Percentiles rank a stretch among this genome's conserved stretches.
Conservation (phyloP, 139 green algal species). For the Penium margaritaceum region DNA sequence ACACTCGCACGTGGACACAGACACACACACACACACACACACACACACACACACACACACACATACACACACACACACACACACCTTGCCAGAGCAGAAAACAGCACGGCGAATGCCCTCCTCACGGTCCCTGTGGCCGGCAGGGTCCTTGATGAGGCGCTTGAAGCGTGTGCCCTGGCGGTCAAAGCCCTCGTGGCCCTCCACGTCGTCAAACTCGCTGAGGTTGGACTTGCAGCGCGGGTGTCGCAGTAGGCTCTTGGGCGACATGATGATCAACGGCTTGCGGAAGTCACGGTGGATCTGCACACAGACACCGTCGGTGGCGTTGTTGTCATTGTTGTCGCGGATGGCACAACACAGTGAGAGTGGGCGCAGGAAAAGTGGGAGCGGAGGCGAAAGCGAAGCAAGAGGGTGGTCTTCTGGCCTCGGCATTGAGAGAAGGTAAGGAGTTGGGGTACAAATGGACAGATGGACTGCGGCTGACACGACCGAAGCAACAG, state of each 20-base stretch:
- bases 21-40: too few species aligned
- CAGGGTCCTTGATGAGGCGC: slow-evolving; percentile 93
- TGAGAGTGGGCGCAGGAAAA: too few species aligned
- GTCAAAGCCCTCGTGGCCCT: slow-evolving; percentile 26
- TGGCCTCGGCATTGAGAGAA: too few species aligned
- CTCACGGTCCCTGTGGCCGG: slow-evolving; percentile 53
- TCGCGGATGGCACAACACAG: too few species aligned
- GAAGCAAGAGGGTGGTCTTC: too few species aligned
- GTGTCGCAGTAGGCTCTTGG: slow-evolving; percentile 93
- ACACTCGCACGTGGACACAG: not conserved
- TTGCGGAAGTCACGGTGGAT: slow-evolving; percentile 95
- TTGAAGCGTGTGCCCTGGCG: slow-evolving; percentile 86
- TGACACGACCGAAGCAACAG: too few species aligned
- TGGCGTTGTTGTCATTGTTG: too few species aligned
- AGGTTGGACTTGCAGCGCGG: slow-evolving; percentile 72
- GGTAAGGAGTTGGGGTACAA: too few species aligned
- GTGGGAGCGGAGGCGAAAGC: too few species aligned
- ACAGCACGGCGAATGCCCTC: slow-evolving; percentile 68
- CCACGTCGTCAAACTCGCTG: slow-evolving; percentile 81
- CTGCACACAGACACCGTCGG: too few species aligned
- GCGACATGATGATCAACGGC: slow-evolving; percentile 84
- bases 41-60: not conserved
- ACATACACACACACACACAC: not conserved
- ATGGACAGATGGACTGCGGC: too few species aligned
- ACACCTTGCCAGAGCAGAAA: slow-evolving; percentile 88